A percentile compares a stretch with the other conserved stretches of the same genome.
phyloP scores from a whole-genome alignment of 208 protist genomes.

The Wallacemonas collosoma region DNA sequence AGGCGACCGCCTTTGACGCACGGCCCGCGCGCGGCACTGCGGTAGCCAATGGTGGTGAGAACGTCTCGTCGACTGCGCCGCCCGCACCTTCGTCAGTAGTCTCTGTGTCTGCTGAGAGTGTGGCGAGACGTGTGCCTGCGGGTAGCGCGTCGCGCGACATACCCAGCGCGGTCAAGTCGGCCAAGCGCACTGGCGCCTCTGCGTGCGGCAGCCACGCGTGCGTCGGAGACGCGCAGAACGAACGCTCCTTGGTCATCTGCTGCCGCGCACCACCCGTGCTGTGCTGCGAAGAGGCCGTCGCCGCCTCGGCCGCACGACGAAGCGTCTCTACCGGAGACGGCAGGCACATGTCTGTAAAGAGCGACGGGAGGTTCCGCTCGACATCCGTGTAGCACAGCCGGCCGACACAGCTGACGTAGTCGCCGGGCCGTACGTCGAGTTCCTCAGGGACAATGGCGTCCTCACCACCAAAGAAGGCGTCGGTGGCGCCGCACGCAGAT shows the following conservation, averaged over 20 bases:
- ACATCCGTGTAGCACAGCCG: constrained; percentile 56
- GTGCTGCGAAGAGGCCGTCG: not conserved
- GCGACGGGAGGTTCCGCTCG: constrained; percentile 1
- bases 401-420: constrained; percentile 61
- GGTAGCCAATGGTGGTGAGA: no score
- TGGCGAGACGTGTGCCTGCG: constrained; percentile 10
- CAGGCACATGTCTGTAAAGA: not conserved
- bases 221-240: not conserved
- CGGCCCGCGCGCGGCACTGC: not conserved
- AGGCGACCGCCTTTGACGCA: no score
- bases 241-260: no score
- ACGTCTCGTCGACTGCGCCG: not conserved
- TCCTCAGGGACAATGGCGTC: constrained; percentile 8
- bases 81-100: no score
- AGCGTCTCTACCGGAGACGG: not conserved
- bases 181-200: constrained; percentile 9
- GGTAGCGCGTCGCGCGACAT: constrained; percentile 9
- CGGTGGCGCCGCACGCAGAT: no score
- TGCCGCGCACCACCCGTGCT: not conserved
- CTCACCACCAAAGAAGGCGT: not conserved
- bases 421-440: constrained; percentile 30
- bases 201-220: constrained; percentile 22
- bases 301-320: not conserved
- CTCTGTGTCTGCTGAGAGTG: not conserved
- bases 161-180: constrained; percentile 11